phyloP scores from a whole-genome alignment of 1,139 yeast species.

The Suhomyces anneliseae region DNA sequence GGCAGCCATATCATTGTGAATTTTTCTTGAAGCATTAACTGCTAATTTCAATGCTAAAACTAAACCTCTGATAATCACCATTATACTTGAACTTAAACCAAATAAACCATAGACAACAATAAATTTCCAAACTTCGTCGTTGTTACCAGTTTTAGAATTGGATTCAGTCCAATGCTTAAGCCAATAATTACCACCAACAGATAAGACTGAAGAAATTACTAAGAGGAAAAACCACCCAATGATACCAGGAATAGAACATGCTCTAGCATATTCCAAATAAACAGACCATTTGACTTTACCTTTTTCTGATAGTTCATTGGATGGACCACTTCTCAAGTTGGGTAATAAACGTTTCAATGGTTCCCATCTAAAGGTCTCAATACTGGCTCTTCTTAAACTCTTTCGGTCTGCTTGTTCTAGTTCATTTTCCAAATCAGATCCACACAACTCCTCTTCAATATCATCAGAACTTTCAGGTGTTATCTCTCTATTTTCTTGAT shows the following conservation, averaged over 20 bases:
- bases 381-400: slow-evolving; percentile 24
- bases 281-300: slow-evolving; percentile 29
- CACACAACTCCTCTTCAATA: background rate
- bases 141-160: slow-evolving; percentile 29
- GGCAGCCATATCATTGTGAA: slow-evolving; percentile 28
- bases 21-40: slow-evolving; percentile 23
- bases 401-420: background rate
- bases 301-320: slow-evolving; percentile 26
- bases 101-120: slow-evolving; percentile 33
- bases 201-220: slow-evolving; percentile 16
- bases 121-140: slow-evolving; percentile 23
- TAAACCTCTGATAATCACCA: slow-evolving; percentile 20
- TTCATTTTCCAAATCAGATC: background rate
- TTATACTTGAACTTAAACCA: slow-evolving; percentile 23
- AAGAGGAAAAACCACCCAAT: slow-evolving; percentile 15
- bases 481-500: background rate
- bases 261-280: slow-evolving; percentile 24
- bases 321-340: slow-evolving; percentile 24
- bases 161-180: slow-evolving; percentile 60
- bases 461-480: background rate
- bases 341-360: slow-evolving; percentile 28
- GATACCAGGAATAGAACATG: slow-evolving; percentile 26
- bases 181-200: slow-evolving; percentile 51
- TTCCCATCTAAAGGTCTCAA: slow-evolving; percentile 35
- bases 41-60: slow-evolving; percentile 21